Base-by-base conservation (phyloP, 1,139 yeast species). In the Pichia norvegensis region DNA sequence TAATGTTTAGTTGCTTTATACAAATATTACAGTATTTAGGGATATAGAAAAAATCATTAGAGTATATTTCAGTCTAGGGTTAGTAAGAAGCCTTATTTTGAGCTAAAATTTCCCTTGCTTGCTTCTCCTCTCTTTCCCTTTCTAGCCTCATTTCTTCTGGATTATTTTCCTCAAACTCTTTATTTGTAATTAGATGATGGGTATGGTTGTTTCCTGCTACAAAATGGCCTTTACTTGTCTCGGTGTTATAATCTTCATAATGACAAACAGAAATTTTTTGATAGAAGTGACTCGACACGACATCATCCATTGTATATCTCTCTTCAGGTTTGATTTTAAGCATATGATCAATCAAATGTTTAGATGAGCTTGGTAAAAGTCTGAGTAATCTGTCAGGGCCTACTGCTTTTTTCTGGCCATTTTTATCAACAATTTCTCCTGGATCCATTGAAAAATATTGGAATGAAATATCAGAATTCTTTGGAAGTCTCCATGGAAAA, bases 311-410 rank as follows among this genome's bases (percentile, higher is more conserved):
- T 0, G 82, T 70, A 2, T 92, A 85, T 52, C 98, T 76, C 52
- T 74, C 70, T 6, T 55, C 60, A 2, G 95, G 87, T 52, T 85
- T 82, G 7, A 87, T 64, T 41, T 71, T 77, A 29, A 92, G 70
- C 86, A 92, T 88, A 41, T 72, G 72, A 23, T 81, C 78, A 40
- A 92, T 75, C 11, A 92, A 73, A 9, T 84, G 85, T 55, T 97
- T 74, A 16, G 95, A 76, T 4, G 88, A 88, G 55, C 81, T 85
- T 2, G 98, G 98, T 42, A 94, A 69, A 52, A 92, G 70, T 58
- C 97, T 76, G 72, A 92, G 72, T 52, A 94, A 68, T 56, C 97
- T 72, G 72, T 92, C 87, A 2, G 97, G 97, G 1, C 98, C 98
- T 46, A 70, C 46, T 2, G 52, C 33, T 36, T 49, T 54, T 38